phyloP scores from a whole-genome alignment of 495 filamentous ascomycete genomes.

The Xylaria palmicola region DNA sequence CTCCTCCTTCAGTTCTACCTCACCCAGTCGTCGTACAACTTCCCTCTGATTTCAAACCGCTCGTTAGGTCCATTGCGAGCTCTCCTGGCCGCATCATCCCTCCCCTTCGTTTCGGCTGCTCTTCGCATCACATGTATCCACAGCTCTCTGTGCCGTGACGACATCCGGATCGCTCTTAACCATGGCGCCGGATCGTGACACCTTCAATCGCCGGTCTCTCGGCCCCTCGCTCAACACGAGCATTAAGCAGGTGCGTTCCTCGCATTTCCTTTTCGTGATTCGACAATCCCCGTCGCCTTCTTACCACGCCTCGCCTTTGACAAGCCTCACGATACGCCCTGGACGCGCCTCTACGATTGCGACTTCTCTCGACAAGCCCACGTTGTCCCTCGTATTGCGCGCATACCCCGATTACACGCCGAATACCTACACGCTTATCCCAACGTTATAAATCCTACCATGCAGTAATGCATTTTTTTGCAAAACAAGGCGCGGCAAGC shows the following conservation, averaged over 20 bases:
- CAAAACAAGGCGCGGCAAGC: not conserved
- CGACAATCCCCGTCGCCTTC: not conserved
- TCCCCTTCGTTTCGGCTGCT: not conserved
- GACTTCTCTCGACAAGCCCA: not conserved
- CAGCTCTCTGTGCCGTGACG: slow-evolving; percentile 13
- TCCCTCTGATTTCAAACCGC: slow-evolving; percentile 5
- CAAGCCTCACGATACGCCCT: not conserved
- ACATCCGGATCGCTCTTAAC: slow-evolving; percentile 25
- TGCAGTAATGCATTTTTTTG: not conserved
- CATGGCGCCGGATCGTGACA: slow-evolving; percentile 36
- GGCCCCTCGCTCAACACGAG: slow-evolving; percentile 42
- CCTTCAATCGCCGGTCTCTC: slow-evolving; percentile 43
- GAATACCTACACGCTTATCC: not conserved
- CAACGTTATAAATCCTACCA: not conserved
- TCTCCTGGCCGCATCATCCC: not conserved
- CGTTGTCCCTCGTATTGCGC: not conserved
- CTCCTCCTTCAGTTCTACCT: no score
- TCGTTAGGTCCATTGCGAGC: not conserved
- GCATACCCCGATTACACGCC: not conserved
- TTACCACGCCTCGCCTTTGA: not conserved
- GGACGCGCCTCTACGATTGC: not conserved
- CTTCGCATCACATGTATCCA: slow-evolving; percentile 29
- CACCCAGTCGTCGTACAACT: no score
- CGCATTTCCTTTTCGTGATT: slow-evolving; percentile 16
- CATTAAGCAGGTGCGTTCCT: slow-evolving; percentile 47